These are phyloP conservation scores for Diplodia mutila DNA, from an alignment of 2,329 filamentous ascomycete genomes.

Conservation along the genomic window DNA sequence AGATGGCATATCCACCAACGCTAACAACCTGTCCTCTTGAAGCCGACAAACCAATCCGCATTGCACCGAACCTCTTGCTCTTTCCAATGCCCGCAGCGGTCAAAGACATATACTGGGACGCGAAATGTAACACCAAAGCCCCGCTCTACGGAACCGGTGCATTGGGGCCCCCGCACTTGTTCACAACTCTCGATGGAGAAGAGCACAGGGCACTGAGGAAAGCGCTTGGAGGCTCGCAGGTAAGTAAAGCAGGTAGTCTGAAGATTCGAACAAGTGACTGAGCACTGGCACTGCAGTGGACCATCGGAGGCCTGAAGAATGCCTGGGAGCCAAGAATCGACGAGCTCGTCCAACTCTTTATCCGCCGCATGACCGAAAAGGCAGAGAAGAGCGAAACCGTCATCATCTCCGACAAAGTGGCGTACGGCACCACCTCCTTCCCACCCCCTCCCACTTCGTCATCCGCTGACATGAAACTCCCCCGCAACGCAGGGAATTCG, in stretches of 20 bases:
- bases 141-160: slow-evolving; percentile 42
- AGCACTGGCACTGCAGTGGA: slow-evolving; percentile 34
- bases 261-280: background rate
- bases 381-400: slow-evolving; percentile 32
- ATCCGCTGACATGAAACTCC: background rate
- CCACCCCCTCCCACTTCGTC: background rate
- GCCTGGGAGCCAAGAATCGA: slow-evolving; percentile 46
- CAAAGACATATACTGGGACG: slow-evolving; percentile 48
- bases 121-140: slow-evolving; percentile 42
- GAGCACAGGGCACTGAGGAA: slow-evolving; percentile 42
- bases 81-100: slow-evolving; percentile 43
- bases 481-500: slow-evolving; percentile 38
- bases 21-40: background rate
- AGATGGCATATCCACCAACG: background rate
- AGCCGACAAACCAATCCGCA: slow-evolving; percentile 43
- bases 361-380: slow-evolving; percentile 38
- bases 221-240: slow-evolving; percentile 37
- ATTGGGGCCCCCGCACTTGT: slow-evolving; percentile 43
- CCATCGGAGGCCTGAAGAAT: slow-evolving; percentile 45
- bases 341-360: slow-evolving; percentile 40
- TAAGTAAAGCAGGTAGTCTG: background rate
- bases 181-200: slow-evolving; percentile 40
- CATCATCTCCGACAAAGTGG: slow-evolving; percentile 44
- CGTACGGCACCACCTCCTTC: slow-evolving; percentile 27
- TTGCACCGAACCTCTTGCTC: slow-evolving; percentile 44